Base-by-base conservation (phyloP, 495 filamentous ascomycete species). In the Aspergillus hancockii region DNA sequence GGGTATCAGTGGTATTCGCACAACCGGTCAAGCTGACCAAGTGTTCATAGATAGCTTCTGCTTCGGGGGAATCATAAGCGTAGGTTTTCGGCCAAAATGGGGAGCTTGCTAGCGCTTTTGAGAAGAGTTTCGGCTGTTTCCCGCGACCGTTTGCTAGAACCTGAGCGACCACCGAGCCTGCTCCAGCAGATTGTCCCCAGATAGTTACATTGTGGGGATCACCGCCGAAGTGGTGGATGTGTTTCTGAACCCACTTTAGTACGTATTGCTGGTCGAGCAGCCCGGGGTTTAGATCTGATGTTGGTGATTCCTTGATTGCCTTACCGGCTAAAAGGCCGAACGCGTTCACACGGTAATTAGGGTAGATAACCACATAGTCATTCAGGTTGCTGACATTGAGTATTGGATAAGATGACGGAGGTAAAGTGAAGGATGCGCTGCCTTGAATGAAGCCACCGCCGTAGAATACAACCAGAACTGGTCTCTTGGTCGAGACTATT, bases 21-120 rank as follows among this genome's bases (percentile, higher is more conserved):
- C 83, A 85, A 3, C 79, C 79, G 0, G 77, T 81, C 12, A 77
- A 59, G 41, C 73, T 71, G 1, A 68, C 75, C 13, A 83, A 53
- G 14, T 73, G 66, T 49, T 74, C 62, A 59, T 83, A 85, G 1
- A 83, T 74, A 16, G 57, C 76, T 57, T 85, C 78, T 3, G 81
- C 72, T 58, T 83, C 72, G 7, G 76, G 71, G 3, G 67, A 67
- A 49, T 84, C 71, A 61, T 80, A 81, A 5, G 60, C 55, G 64
- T 86, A 85, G 14, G 80, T 83, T 62, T 81, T 83, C 0, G 81
- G 82, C 84, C 84, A 87, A 65, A 84, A 88, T 0, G 84, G 85
- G 3, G 78, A 82, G 56, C 78, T 83, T 6, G 81, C 81, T n/a
- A 87, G 74, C 0, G 84, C 85, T 60, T 82, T 81, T 13, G 57